Evolutionary conservation across 116 monocot species (phyloP).

Genomic region (Iris pallida): DNA sequence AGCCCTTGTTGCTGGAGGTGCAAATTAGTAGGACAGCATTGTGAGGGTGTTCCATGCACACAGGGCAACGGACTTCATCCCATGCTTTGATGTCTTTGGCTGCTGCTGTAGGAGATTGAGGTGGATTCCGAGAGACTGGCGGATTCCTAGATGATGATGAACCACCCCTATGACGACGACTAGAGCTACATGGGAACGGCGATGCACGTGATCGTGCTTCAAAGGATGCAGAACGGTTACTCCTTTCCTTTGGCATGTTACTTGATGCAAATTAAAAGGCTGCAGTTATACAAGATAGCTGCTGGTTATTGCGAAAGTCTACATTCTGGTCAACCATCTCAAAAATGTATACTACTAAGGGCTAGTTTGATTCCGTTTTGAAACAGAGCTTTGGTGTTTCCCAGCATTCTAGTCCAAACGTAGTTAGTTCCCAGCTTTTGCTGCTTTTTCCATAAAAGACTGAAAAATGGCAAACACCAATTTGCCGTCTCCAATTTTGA

Average conservation of each 20-base stretch:
- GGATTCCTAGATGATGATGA: slow-evolving; percentile 20
- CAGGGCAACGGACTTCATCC: slow-evolving; percentile 71
- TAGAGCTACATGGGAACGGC: slow-evolving; percentile 35
- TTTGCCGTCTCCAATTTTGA: no score
- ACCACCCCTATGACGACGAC: slow-evolving; percentile 11
- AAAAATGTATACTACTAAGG: no score
- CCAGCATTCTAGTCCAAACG: no score
- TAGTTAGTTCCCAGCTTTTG: no score
- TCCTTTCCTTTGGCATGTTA: slow-evolving; percentile 64
- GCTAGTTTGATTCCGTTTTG: no score
- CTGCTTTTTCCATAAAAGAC: no score
- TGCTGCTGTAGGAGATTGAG: slow-evolving; percentile 2
- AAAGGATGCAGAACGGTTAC: slow-evolving; percentile 43
- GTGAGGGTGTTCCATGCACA: slow-evolving; percentile 90
- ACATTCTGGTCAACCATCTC: no score
- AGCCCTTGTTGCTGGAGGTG: slow-evolving; percentile 63
- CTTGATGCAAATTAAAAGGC: no score
- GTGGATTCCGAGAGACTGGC: neutral
- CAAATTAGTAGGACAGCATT: slow-evolving; percentile 77
- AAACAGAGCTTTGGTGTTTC: no score
- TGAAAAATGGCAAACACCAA: no score
- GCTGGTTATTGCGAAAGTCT: no score
- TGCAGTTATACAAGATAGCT: no score
- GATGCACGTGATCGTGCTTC: slow-evolving; percentile 37
- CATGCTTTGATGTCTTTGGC: slow-evolving; percentile 48